Evolutionary conservation across 306 rosid species (phyloP).

Genomic region (Cucumis hystrix): DNA sequence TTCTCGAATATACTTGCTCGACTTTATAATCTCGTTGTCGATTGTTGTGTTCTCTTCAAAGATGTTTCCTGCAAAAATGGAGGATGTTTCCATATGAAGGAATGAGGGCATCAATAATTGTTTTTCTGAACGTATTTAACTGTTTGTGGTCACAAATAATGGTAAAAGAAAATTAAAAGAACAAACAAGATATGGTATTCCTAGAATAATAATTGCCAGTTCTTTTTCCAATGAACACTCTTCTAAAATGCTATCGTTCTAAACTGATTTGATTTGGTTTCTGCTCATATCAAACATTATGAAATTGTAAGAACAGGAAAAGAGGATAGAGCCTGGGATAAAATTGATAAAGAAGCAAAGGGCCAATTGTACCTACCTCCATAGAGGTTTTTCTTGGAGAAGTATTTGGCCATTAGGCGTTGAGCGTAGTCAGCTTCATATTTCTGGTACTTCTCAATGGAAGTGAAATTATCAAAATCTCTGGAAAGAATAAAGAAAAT

Average conservation of each 20-base stretch:
- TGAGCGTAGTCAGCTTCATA: slow-evolving; percentile 36
- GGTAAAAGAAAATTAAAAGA: background rate
- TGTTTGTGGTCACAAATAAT: background rate
- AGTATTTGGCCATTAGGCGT: slow-evolving; percentile 36
- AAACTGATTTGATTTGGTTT: background rate
- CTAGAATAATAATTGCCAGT: background rate
- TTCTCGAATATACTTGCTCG: slow-evolving; percentile 28
- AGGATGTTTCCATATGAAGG: background rate
- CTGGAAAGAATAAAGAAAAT: slow-evolving; percentile 15
- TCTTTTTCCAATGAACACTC: background rate
- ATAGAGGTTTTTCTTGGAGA: slow-evolving; percentile 34
- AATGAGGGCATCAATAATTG: background rate
- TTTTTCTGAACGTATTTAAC: background rate
- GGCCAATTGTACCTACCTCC: slow-evolving; percentile 19
- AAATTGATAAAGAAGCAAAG: background rate
- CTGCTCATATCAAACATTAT: no score
- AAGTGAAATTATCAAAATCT: slow-evolving; percentile 11
- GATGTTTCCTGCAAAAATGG: slow-evolving; percentile 23
- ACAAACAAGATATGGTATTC: background rate
- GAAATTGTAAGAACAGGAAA: background rate
- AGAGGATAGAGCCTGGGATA: background rate
- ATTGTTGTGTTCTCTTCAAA: slow-evolving; percentile 23
- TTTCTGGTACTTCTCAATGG: slow-evolving; percentile 32
- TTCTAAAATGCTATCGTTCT: background rate
- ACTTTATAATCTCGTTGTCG: slow-evolving; percentile 26